Evolutionary conservation across 257 asterid species (phyloP).

Genomic region (Rauvolfia tetraphylla): DNA sequence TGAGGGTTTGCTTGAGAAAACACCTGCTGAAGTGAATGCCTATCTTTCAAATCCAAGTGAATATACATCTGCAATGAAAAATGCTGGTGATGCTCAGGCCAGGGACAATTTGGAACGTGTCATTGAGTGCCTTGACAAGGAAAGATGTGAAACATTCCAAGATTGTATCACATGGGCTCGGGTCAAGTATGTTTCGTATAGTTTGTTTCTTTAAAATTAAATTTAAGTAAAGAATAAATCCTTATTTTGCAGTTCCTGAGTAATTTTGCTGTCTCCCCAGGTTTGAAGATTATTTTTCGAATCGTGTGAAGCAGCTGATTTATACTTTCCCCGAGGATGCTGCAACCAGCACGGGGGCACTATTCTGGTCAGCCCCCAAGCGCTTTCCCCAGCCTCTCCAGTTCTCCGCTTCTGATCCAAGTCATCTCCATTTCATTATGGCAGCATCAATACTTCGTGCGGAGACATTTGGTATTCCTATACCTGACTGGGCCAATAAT

Average conservation of each 20-base stretch:
- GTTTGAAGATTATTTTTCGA: conserved; percentile 82
- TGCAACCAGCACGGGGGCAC: conserved; percentile 80
- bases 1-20: conserved; percentile 90
- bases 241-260: conserved; percentile 21
- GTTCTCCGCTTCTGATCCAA: conserved; percentile 59
- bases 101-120: conserved; percentile 83
- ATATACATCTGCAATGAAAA: conserved; percentile 61
- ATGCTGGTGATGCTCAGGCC: conserved; percentile 95
- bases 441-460: conserved; percentile 76
- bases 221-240: not conserved
- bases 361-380: conserved; percentile 96
- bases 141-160: conserved; percentile 74
- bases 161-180: conserved; percentile 90
- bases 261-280: conserved; percentile 30
- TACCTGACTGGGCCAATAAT: conserved; percentile 81
- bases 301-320: conserved; percentile 76
- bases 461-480: conserved; percentile 72
- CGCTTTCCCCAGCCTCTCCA: conserved; percentile 76
- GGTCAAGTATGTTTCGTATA: conserved; percentile 40
- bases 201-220: conserved; percentile 4
- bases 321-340: conserved; percentile 92
- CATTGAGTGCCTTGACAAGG: conserved; percentile 71
- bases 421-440: conserved; percentile 87
- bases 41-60: conserved; percentile 69
- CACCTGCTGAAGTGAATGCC: conserved; percentile 87